These are phyloP conservation scores for Nakazawaea holstii DNA, from an alignment of 805 yeast genomes.

Conservation along the genomic window DNA sequence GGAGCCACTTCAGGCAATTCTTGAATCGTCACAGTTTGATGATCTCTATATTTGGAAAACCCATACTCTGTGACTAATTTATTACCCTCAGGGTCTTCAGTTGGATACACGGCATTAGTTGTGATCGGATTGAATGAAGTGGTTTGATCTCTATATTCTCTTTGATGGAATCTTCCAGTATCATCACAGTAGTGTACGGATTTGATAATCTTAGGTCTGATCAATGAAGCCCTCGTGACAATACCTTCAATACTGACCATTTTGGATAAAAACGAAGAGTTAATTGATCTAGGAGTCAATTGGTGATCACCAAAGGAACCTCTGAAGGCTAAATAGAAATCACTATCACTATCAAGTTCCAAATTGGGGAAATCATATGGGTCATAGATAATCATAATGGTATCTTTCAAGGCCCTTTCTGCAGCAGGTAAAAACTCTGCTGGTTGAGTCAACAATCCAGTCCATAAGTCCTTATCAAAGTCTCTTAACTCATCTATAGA, in stretches of 20 bases:
- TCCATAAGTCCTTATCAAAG: slow-evolving; percentile 74
- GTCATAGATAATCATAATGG: slow-evolving; percentile 69
- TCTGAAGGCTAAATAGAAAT: slow-evolving; percentile 70
- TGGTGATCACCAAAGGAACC: slow-evolving; percentile 91
- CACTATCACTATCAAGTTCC: slow-evolving; percentile 53
- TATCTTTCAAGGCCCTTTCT: slow-evolving; percentile 78
- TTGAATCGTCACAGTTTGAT: slow-evolving; percentile 88
- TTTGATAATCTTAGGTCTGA: slow-evolving; percentile 85
- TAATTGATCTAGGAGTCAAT: slow-evolving; percentile 82
- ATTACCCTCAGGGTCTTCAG: slow-evolving; percentile 89
- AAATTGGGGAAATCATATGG: slow-evolving; percentile 47
- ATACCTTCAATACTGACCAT: slow-evolving; percentile 91
- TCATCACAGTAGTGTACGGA: slow-evolving; percentile 91
- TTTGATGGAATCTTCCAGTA: slow-evolving; percentile 78
- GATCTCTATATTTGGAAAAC: slow-evolving; percentile 85
- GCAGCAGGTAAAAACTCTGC: slow-evolving; percentile 86
- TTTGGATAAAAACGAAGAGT: slow-evolving; percentile 70
- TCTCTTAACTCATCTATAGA: slow-evolving; percentile 85
- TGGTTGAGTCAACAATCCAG: slow-evolving; percentile 68
- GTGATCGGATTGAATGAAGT: slow-evolving; percentile 82
- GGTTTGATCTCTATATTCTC: slow-evolving; percentile 91
- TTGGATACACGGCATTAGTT: slow-evolving; percentile 84
- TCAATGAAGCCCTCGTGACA: slow-evolving; percentile 88
- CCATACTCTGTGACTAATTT: slow-evolving; percentile 90
- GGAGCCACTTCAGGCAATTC: slow-evolving; percentile 98